phyloP scores from a whole-genome alignment of 306 rosid genomes.

The Sphenostylis stenocarpa region DNA sequence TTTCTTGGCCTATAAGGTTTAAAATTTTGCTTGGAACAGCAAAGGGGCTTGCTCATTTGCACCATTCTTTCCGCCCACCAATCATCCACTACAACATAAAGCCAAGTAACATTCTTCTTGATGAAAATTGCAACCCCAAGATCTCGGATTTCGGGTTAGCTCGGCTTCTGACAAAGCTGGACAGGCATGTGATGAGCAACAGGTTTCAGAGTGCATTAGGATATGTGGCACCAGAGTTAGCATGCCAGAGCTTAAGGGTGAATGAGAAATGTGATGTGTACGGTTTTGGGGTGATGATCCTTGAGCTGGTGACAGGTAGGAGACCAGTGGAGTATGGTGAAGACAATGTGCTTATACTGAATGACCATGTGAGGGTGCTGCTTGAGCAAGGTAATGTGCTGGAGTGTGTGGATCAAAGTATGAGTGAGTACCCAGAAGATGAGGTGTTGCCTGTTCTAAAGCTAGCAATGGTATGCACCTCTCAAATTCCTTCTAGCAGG shows the following conservation, averaged over 20 bases:
- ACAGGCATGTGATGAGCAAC: conserved; percentile 65
- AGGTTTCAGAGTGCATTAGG: conserved; percentile 78
- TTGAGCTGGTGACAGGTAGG: conserved; percentile 79
- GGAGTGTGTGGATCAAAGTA: conserved; percentile 68
- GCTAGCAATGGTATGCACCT: conserved; percentile 75
- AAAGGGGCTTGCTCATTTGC: conserved; percentile 73
- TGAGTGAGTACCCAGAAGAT: conserved; percentile 70
- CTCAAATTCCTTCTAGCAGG: conserved; percentile 81
- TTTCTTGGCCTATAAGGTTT: conserved; percentile 72
- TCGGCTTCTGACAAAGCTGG: conserved; percentile 63
- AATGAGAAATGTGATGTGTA: conserved; percentile 82
- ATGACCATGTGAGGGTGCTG: conserved; percentile 68
- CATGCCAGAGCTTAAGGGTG: conserved; percentile 82
- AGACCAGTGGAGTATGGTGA: conserved; percentile 89
- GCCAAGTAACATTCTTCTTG: conserved; percentile 80
- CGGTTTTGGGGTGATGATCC: conserved; percentile 75
- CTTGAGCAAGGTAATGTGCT: conserved; percentile 78
- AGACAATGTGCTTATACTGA: conserved; percentile 72
- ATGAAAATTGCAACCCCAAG: conserved; percentile 58
- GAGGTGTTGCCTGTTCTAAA: conserved; percentile 78
- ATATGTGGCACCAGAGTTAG: conserved; percentile 80
- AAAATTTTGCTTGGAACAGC: conserved; percentile 79
- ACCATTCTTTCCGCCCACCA: conserved; percentile 66
- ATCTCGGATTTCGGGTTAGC: conserved; percentile 77
- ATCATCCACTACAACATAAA: conserved; percentile 80